phyloP scores from a whole-genome alignment of 2,329 filamentous ascomycete species.

The Pseudocercospora macadamiae region DNA sequence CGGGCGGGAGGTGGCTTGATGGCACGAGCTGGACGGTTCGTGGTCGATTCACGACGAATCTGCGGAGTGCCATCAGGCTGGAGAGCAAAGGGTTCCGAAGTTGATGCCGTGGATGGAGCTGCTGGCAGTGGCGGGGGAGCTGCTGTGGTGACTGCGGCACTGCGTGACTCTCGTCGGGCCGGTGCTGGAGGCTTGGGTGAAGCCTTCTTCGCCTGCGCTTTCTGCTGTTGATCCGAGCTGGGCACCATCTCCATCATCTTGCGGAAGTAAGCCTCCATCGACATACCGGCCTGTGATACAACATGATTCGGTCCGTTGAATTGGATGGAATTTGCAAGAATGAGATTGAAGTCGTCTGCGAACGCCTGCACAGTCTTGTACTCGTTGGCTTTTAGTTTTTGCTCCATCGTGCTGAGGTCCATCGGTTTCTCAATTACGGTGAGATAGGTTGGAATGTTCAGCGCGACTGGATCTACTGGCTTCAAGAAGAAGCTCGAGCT shows the following conservation, averaged over 20 bases:
- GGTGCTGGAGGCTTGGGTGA: conserved; percentile 34
- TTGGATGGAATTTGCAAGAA: conserved; percentile 74
- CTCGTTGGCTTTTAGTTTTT: conserved; percentile 69
- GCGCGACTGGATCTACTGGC: conserved; percentile 75
- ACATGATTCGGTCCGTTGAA: conserved; percentile 84
- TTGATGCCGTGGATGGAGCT: conserved; percentile 41
- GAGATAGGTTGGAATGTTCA: conserved; percentile 75
- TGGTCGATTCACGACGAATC: conserved; percentile 82
- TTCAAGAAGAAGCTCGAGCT: conserved; percentile 74
- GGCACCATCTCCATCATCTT: conserved; percentile 65
- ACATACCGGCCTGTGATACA: conserved; percentile 69
- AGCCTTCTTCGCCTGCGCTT: conserved; percentile 47
- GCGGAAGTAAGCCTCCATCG: conserved; percentile 62
- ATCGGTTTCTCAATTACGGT: conserved; percentile 75
- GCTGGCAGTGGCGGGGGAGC: conserved; percentile 39
- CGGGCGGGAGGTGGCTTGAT: conserved; percentile 90
- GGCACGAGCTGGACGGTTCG: conserved; percentile 85
- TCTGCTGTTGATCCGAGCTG: conserved; percentile 53
- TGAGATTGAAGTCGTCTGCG: conserved; percentile 72
- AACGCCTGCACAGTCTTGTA: conserved; percentile 75
- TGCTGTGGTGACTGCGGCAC: conserved; percentile 16
- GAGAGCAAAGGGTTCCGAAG: conserved; percentile 69
- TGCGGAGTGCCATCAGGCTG: conserved; percentile 76
- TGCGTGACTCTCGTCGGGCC: conserved; percentile 38
- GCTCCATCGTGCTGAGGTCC: conserved; percentile 82